Percentiles rank a stretch among this genome's conserved stretches.
Evolutionary conservation across 768 basidiomycete genomes (phyloP).

Genomic region (Daedaleopsis nitida): DNA sequence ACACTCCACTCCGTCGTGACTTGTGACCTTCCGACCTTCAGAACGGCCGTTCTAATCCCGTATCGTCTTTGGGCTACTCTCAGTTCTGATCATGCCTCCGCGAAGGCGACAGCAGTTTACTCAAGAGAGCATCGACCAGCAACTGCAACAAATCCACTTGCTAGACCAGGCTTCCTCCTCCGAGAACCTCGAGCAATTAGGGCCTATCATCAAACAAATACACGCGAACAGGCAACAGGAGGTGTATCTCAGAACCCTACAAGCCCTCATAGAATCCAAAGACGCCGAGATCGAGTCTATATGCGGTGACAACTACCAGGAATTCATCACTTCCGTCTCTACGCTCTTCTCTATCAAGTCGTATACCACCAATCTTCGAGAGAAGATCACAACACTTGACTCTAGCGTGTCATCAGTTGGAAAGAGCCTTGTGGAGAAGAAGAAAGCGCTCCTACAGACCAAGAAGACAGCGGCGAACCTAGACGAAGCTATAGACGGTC

Average conservation of each 20-base stretch:
- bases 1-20: background rate
- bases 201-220: constrained; percentile 93
- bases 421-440: constrained; percentile 88
- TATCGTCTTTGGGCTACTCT: background rate
- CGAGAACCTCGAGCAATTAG: constrained; percentile 94
- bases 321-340: constrained; percentile 97
- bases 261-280: constrained; percentile 89
- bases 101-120: constrained; percentile 72
- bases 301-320: constrained; percentile 95
- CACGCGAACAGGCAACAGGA: constrained; percentile 88
- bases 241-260: constrained; percentile 81
- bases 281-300: constrained; percentile 96
- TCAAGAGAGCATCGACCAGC: constrained; percentile 84
- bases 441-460: constrained; percentile 83
- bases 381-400: constrained; percentile 89
- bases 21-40: background rate
- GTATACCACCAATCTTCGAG: constrained; percentile 91
- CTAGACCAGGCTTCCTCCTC: constrained; percentile 86
- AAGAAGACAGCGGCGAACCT: constrained; percentile 93
- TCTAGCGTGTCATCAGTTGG: constrained; percentile 87
- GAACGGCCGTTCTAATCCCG: background rate
- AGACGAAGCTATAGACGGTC: constrained; percentile 94
- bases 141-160: constrained; percentile 88
- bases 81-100: constrained; percentile 59
- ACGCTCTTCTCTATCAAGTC: constrained; percentile 95